These are phyloP conservation scores for Paulownia fortunei DNA, from an alignment of 257 asterid genomes.

Conservation along the genomic window DNA sequence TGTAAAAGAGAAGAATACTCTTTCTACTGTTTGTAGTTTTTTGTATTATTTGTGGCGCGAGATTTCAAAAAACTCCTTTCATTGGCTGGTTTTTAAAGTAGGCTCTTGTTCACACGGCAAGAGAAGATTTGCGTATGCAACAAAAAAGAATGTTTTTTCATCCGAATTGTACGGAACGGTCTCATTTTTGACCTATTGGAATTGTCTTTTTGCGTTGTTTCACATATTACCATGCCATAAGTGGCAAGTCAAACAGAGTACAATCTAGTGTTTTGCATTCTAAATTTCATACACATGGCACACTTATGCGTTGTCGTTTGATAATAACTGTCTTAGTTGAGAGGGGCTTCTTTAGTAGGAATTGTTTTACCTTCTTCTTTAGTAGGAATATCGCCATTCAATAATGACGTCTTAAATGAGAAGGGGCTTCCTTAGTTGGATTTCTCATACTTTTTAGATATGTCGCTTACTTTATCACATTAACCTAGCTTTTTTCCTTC, in stretches of 20 bases:
- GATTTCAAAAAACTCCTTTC: background rate
- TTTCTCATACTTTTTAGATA: background rate
- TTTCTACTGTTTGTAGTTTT: background rate
- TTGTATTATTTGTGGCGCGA: background rate
- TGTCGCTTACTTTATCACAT: background rate
- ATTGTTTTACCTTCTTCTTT: background rate
- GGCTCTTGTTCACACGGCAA: background rate
- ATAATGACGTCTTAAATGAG: background rate
- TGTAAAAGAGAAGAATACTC: background rate
- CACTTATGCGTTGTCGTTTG: background rate
- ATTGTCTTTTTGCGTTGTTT: background rate
- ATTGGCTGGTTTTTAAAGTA: background rate
- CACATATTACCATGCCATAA: background rate
- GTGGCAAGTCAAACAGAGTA: background rate
- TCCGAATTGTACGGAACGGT: background rate
- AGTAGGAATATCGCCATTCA: background rate
- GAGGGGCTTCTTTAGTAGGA: background rate
- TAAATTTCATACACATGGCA: background rate
- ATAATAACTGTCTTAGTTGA: background rate
- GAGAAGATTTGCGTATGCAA: background rate
- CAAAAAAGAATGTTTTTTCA: background rate
- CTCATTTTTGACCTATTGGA: background rate
- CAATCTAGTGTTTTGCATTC: background rate
- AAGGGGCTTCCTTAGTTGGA: background rate
- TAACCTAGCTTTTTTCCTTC: background rate